phyloP scores from a whole-genome alignment of 2,329 filamentous ascomycete species.

The Colletotrichum incanum region DNA sequence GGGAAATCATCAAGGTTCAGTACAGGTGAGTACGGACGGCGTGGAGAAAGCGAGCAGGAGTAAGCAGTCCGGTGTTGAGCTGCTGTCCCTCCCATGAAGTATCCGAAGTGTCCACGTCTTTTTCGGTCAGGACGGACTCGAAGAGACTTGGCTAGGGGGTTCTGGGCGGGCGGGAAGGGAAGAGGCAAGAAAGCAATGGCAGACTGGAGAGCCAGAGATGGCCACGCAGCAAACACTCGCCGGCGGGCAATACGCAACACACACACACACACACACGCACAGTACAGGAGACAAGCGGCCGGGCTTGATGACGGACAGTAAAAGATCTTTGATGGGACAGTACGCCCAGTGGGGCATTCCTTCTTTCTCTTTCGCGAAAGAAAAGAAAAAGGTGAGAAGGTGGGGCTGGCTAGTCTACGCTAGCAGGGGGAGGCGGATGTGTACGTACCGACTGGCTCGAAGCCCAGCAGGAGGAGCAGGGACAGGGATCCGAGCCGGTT shows the following conservation, averaged over 20 bases:
- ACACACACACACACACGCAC: constrained; percentile 5
- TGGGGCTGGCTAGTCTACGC: constrained; percentile 6
- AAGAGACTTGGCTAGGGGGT: not conserved
- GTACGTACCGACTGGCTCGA: constrained; percentile 23
- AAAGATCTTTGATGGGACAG: constrained; percentile 35
- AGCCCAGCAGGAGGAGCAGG: constrained; percentile 18
- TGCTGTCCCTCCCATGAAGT: not conserved
- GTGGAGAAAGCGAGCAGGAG: not conserved
- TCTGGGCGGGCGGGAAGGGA: not conserved
- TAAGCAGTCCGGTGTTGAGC: not conserved
- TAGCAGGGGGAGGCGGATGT: constrained; percentile 8
- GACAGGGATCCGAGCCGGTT: constrained; percentile 17
- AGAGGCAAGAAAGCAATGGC: not conserved
- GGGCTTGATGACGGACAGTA: constrained; percentile 30
- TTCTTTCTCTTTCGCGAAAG: constrained; percentile 11
- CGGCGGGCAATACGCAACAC: not conserved
- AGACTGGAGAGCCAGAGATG: not conserved
- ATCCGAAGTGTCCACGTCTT: not conserved
- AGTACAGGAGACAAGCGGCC: constrained; percentile 19
- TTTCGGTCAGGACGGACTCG: constrained; percentile 3
- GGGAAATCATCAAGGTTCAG: not conserved
- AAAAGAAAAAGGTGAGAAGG: constrained; percentile 7
- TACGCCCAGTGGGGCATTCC: not conserved
- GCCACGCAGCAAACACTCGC: constrained; percentile 13
- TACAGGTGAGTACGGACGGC: not conserved